phyloP scores from a whole-genome alignment of 805 yeast species.

The Helenozyma baotianmanensis region DNA sequence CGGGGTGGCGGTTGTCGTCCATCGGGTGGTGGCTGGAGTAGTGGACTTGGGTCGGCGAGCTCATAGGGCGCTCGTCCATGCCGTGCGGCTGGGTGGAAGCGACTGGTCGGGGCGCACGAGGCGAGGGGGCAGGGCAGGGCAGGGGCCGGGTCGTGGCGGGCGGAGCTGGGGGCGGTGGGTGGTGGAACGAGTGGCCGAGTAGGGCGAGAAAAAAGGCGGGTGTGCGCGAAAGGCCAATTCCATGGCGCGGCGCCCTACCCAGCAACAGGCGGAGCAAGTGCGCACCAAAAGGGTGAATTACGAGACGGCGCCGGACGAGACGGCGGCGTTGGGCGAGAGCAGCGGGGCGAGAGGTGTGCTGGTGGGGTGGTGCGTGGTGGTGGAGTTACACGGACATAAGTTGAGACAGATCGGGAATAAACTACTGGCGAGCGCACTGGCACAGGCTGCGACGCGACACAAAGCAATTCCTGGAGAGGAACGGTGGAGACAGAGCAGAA shows the following conservation, averaged over 20 bases:
- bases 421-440: background rate
- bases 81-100: slow-evolving; percentile 3
- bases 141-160: background rate
- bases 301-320: no score
- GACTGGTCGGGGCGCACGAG: background rate
- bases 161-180: background rate
- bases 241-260: no score
- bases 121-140: background rate
- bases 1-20: slow-evolving; percentile 1
- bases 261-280: no score
- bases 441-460: background rate
- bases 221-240: no score
- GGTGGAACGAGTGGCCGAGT: background rate
- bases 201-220: no score
- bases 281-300: no score
- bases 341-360: no score
- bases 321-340: no score
- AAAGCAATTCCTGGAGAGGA: slow-evolving; percentile 1
- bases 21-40: slow-evolving; percentile 20
- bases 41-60: slow-evolving; percentile 36
- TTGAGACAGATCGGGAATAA: no score
- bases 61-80: slow-evolving; percentile 38
- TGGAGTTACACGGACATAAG: no score
- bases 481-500: no score
- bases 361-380: no score